phyloP scores from a whole-genome alignment of 768 basidiomycete species.

The Lactarius hatsudake region DNA sequence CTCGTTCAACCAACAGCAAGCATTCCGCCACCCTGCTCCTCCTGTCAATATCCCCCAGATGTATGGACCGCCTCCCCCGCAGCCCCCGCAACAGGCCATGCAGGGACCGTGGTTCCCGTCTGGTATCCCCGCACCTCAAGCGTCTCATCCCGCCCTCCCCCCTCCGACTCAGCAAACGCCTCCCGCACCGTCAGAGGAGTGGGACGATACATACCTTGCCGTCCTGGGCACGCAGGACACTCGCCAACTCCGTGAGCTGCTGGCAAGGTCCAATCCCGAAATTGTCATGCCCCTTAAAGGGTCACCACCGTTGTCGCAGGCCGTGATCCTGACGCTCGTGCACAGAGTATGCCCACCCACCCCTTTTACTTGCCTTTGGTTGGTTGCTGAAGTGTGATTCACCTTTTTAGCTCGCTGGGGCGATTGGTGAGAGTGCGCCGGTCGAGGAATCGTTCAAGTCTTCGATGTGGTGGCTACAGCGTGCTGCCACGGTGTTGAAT shows the following conservation, averaged over 20 bases:
- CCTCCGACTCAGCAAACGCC: slow-evolving; percentile 54
- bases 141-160: slow-evolving; percentile 73
- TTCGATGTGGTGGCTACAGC: slow-evolving; percentile 85
- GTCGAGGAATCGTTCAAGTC: slow-evolving; percentile 79
- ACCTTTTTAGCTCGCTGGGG: slow-evolving; percentile 57
- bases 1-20: slow-evolving; percentile 22
- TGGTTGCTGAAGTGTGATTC: slow-evolving; percentile 10
- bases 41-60: slow-evolving; percentile 34
- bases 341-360: slow-evolving; percentile 58
- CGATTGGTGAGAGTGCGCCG: slow-evolving; percentile 73
- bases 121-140: slow-evolving; percentile 74
- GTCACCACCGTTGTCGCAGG: slow-evolving; percentile 70
- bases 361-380: background rate
- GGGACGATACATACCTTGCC: slow-evolving; percentile 80
- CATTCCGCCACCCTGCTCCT: slow-evolving; percentile 39
- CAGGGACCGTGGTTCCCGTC: slow-evolving; percentile 57
- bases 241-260: slow-evolving; percentile 68
- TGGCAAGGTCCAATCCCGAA: slow-evolving; percentile 74
- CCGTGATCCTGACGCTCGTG: slow-evolving; percentile 78
- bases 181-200: slow-evolving; percentile 65
- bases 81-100: slow-evolving; percentile 29
- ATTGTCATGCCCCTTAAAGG: slow-evolving; percentile 76
- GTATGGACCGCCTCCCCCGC: slow-evolving; percentile 26
- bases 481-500: slow-evolving; percentile 65
- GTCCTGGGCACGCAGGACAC: slow-evolving; percentile 74